Percentiles rank a stretch among this genome's conserved stretches.
Conservation (phyloP, 2,329 filamentous ascomycete species). For the Exophiala viscosa region DNA sequence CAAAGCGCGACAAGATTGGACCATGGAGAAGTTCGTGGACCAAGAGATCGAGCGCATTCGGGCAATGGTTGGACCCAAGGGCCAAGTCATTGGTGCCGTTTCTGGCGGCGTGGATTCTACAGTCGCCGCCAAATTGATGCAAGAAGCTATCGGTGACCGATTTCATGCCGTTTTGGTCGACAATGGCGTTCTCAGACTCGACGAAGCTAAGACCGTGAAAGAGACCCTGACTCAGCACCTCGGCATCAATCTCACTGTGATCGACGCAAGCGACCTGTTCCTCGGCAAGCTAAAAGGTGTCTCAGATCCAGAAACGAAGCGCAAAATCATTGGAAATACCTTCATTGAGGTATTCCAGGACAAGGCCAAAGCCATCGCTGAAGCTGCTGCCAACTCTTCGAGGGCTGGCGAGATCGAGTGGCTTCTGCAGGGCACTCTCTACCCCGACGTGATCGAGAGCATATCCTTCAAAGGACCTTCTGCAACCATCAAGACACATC, state of each 20-base stretch:
- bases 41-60: constrained; percentile 78
- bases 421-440: constrained; percentile 83
- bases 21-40: constrained; percentile 77
- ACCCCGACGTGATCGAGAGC: constrained; percentile 69
- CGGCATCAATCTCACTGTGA: constrained; percentile 84
- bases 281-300: constrained; percentile 72
- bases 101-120: constrained; percentile 86
- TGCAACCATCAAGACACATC: constrained; percentile 70
- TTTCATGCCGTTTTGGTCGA: constrained; percentile 84
- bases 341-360: constrained; percentile 82
- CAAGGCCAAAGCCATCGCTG: constrained; percentile 71
- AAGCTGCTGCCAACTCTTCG: constrained; percentile 62
- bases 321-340: constrained; percentile 81
- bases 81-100: constrained; percentile 76
- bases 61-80: constrained; percentile 73
- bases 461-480: constrained; percentile 71
- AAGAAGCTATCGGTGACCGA: constrained; percentile 77
- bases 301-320: constrained; percentile 76
- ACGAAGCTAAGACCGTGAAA: constrained; percentile 80
- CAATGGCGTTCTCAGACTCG: constrained; percentile 78
- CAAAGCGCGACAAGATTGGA: constrained; percentile 71
- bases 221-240: constrained; percentile 73
- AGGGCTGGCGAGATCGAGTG: constrained; percentile 74
- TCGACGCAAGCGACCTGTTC: constrained; percentile 75
- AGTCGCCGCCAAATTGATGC: constrained; percentile 81